Evolutionary conservation across 495 filamentous ascomycete species (phyloP), one percentile per base, ranked within the genome.

Genomic region (Endocarpon pusillum): DNA sequence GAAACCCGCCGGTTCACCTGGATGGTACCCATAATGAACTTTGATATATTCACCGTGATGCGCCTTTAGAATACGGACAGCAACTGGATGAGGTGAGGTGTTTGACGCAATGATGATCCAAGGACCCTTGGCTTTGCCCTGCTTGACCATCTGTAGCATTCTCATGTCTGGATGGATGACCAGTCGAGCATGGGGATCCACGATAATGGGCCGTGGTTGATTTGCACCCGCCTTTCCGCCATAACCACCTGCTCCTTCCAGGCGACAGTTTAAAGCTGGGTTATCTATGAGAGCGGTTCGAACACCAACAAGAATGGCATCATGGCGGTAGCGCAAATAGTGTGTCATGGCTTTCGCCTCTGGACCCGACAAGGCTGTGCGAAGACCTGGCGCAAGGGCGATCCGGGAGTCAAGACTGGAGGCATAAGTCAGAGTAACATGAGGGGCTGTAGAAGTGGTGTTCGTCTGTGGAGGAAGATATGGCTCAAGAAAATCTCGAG

Each of bases 301-400:
- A 5, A 79, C 76, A 7, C 86, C 86, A 16, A 96, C 61, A 8
- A 87, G 59, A 35, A 96, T 91, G 10, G 81, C 83, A 40, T 81
- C 73, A 53, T 96, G 85, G 9, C 65, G 66, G 4, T 72, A 71
- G 36, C 86, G 78, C 12, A 96, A 66, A 51, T 77, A 83, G 51
- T 96, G 86, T 1, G 86, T 94, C 77, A 96, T 83, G 33, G 78
- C 64, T 51, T 93, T 94, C 10, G 82, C 75, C 42, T 73, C 62
- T 1, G 73, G 70, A 18, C 85, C 83, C 4, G 86, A 94, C 3
- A 94, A 68, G 0, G 66, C 55, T 1, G 85, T 94, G 41, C 75
- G 79, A 39, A 68, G 62, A 11, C 83, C 82, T 0, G 81, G 79
- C 0, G 70, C 59, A 10, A 87, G 64, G 7, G 82, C 69, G 34